Evolutionary conservation across 2,329 filamentous ascomycete species (phyloP), one percentile per base, ranked within the genome.

Genomic region (Rhynchosporium agropyri): DNA sequence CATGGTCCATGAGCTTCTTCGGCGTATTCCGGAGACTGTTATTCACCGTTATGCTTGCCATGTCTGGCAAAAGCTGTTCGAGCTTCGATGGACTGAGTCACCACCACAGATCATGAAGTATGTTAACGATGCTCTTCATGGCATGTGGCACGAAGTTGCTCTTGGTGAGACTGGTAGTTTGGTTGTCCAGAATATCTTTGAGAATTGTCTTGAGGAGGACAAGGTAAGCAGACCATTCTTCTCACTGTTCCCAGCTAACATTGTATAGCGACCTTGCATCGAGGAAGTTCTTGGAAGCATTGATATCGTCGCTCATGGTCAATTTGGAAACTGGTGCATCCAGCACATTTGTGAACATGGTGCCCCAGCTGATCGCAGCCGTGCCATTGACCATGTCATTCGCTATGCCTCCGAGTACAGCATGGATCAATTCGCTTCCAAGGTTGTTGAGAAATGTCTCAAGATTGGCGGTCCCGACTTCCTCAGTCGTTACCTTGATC

Each of bases 281-380:
- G 93, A 97, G 76, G 95, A 99, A 77, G 95, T 99, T 45, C 85
- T 99, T 62, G 86, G 85, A 65, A 97, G 95, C 75, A 97, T 99
- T 71, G 92, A 99, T 77, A 90, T 97, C 66, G 92, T 99, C 73
- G 91, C 95, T 63, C 94, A 97, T 75, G 95, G 95, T 31, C 95
- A 99, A 75, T 99, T 99, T 74, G 95, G 95, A 61, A 99, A 99
- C 76, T 99, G 95, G 95, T 99, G 95, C 79, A 98, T 99, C 72
- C 95, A 99, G 79, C 95, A 99, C 78, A 92, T 99, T 71, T 99
- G 95, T 77, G 95, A 99, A 77, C 95, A 99, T 74, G 94, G 96
- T 57, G 89, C 89, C 62, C 90, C 93, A 38, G 88, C 89, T 46
- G 96, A 99, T 77, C 93, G 94, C 71, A 94, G 89, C 77, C 89